phyloP scores from a whole-genome alignment of 805 yeast genomes.

The Nakazawaea laoshanensis region DNA sequence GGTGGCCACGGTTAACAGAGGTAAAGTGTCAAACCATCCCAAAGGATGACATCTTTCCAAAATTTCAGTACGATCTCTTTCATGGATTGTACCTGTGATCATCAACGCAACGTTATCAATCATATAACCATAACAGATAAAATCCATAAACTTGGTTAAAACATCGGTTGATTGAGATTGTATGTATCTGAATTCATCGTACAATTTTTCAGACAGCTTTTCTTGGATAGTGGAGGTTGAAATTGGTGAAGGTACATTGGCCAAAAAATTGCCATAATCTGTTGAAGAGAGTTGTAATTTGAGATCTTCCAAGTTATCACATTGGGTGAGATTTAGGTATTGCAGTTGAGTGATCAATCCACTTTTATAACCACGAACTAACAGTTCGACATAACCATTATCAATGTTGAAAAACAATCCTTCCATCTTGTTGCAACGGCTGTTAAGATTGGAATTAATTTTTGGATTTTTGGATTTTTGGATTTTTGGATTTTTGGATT shows the following conservation, averaged over 20 bases:
- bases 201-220: constrained; percentile 63
- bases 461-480: neutral
- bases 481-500: neutral
- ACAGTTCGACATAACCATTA: constrained; percentile 85
- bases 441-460: neutral
- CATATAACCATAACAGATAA: constrained; percentile 93
- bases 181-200: constrained; percentile 78
- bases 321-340: constrained; percentile 88
- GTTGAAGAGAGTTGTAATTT: constrained; percentile 92
- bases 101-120: constrained; percentile 93
- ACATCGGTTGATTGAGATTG: constrained; percentile 78
- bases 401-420: constrained; percentile 89
- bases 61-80: constrained; percentile 83
- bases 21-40: constrained; percentile 98
- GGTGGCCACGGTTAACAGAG: constrained; percentile 89
- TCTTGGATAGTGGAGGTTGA: constrained; percentile 84
- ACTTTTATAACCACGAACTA: constrained; percentile 88
- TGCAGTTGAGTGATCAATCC: constrained; percentile 73
- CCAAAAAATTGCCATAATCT: constrained; percentile 86
- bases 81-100: constrained; percentile 96
- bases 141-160: constrained; percentile 79
- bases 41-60: constrained; percentile 89
- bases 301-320: constrained; percentile 90
- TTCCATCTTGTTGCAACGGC: constrained; percentile 53
- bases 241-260: constrained; percentile 75